A percentile compares a stretch with the other conserved stretches of the same genome.
Evolutionary conservation across 2,329 filamentous ascomycete genomes (phyloP).

Genomic region (Fusarium sp.): DNA sequence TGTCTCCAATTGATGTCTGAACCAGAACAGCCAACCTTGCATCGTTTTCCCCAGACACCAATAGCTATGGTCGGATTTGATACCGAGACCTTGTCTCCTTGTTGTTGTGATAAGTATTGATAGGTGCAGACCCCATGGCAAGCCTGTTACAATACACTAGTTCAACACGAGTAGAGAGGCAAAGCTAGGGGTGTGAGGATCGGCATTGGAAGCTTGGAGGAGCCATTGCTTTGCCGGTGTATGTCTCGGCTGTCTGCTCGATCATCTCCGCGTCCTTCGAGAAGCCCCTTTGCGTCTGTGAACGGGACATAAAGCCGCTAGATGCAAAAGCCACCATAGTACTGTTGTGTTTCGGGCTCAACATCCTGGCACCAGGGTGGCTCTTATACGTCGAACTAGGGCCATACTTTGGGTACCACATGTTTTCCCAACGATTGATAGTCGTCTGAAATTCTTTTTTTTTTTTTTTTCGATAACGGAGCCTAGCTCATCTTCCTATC

Average conservation of each 20-base stretch:
- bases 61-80: not conserved
- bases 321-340: constrained; percentile 45
- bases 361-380: constrained; percentile 48
- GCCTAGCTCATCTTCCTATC: constrained; percentile 31
- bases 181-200: constrained; percentile 45
- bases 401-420: constrained; percentile 51
- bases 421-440: constrained; percentile 45
- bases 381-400: constrained; percentile 49
- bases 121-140: constrained; percentile 28
- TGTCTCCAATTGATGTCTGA: constrained; percentile 1
- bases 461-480: constrained; percentile 33
- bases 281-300: constrained; percentile 35
- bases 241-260: constrained; percentile 31
- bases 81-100: not conserved
- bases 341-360: constrained; percentile 44
- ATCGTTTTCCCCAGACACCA: not conserved
- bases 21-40: constrained; percentile 2
- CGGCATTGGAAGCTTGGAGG: constrained; percentile 37
- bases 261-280: constrained; percentile 41
- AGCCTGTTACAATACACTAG: constrained; percentile 34
- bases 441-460: constrained; percentile 43
- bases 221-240: constrained; percentile 32
- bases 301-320: constrained; percentile 42
- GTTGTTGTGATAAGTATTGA: constrained; percentile 22
- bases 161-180: constrained; percentile 33